Evolutionary conservation across 2,329 filamentous ascomycete species (phyloP), one percentile per base, ranked within the genome.

Genomic region (Bipolaris gigantea): DNA sequence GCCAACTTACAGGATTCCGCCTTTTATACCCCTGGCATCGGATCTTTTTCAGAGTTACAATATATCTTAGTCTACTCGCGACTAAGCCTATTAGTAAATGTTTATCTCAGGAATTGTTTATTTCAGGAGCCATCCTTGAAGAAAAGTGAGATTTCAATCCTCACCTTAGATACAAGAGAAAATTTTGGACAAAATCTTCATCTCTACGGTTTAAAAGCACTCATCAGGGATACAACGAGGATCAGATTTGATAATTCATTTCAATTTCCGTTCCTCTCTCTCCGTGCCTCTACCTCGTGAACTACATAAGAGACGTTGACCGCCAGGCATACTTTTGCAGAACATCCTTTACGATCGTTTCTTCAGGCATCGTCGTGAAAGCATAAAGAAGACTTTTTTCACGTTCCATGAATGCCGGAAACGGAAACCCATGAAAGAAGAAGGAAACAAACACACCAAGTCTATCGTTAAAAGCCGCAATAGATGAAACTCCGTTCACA

Each of bases 391-490:
- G 61, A 65, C 63, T 66, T 66, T 64, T 64, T 58, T 57, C 51
- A 53, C 49, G 49, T 54, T 56, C 60, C 60, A 57, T 60, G 54
- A 61, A 65, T 67, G 58, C 63, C 63, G 55, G 60, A 55, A 57
- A 64, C 63, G 57, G 60, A 54, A 59, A 64, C 55, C 56, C 50
- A 59, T 57, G 56, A 68, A 65, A 59, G 60, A 62, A 54, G 56
- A 62, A 62, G 64, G 61, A 64, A 65, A 62, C 60, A 63, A 65
- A 67, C 64, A 67, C 66, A 70, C 66, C 65, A 64, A 60, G 62
- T 71, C 67, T 71, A 70, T 70, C 66, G 64, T 69, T 57, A 66
- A 65, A 68, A 67, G 66, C 66, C 61, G 63, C 67, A 70, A 65
- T 55, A 59, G 60, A 61, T 64, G 50, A 57, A 65, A 66, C 63